Evolutionary conservation across 441 rosid genomes (phyloP).

Genomic region (Populus trichocarpa): DNA sequence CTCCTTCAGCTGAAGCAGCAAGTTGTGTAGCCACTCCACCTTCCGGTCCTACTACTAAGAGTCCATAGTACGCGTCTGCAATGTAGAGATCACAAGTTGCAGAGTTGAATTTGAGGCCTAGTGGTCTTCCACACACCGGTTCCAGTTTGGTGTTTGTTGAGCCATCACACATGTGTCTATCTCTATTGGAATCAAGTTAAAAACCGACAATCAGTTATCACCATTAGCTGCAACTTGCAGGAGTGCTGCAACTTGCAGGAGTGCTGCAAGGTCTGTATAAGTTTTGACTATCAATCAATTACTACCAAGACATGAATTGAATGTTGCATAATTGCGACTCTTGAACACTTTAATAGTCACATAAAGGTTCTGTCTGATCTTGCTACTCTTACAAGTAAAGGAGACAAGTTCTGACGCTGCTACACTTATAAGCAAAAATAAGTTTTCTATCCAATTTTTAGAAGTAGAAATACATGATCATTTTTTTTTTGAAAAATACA

Average conservation of each 20-base stretch:
- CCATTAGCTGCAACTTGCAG: neutral
- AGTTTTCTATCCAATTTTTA: no score
- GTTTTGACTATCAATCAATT: neutral
- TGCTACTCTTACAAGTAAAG: neutral
- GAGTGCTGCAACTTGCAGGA: neutral
- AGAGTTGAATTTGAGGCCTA: slow-evolving; percentile 40
- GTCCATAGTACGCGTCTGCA: slow-evolving; percentile 52
- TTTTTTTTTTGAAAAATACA: no score
- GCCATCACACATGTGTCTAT: slow-evolving; percentile 37
- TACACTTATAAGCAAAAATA: neutral
- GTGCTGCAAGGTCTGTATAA: neutral
- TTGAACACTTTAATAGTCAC: neutral
- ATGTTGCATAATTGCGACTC: neutral
- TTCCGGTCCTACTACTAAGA: slow-evolving; percentile 32
- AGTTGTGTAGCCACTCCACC: slow-evolving; percentile 39
- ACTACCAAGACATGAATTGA: neutral
- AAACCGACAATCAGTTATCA: neutral
- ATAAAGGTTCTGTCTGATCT: neutral
- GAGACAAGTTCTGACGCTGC: neutral
- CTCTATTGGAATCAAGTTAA: slow-evolving; percentile 9
- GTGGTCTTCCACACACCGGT: slow-evolving; percentile 45
- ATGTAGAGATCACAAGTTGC: slow-evolving; percentile 43
- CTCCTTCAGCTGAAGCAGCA: slow-evolving; percentile 30
- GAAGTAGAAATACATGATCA: no score
- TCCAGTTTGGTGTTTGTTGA: slow-evolving; percentile 31